Conservation (phyloP, 2,329 filamentous ascomycete genomes). For the Fusarium compactum region DNA sequence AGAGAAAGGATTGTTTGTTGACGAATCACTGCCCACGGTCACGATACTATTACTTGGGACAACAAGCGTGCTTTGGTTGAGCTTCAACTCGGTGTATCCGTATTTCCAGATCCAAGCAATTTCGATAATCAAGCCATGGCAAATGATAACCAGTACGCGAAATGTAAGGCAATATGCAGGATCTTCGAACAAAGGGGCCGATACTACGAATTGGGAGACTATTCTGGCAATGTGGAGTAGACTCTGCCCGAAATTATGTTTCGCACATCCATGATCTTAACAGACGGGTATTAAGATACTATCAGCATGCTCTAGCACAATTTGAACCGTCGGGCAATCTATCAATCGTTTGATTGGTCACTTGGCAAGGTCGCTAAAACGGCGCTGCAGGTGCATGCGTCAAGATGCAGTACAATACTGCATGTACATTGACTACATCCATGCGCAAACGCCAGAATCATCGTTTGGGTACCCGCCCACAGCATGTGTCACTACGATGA, state of each 20-base stretch:
- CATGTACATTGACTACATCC: constrained; percentile 27
- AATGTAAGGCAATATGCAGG: constrained; percentile 30
- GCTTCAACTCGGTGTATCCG: constrained; percentile 34
- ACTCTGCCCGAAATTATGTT: constrained; percentile 48
- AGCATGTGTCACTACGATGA: constrained; percentile 32
- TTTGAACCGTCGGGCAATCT: constrained; percentile 19
- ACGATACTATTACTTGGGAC: constrained; percentile 8
- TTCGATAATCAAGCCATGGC: constrained; percentile 37
- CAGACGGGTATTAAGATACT: constrained; percentile 43
- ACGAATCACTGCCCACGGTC: background rate
- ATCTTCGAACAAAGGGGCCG: constrained; percentile 41
- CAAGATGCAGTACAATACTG: constrained; percentile 32
- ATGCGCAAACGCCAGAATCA: constrained; percentile 40
- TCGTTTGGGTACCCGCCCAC: constrained; percentile 24
- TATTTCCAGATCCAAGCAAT: constrained; percentile 33
- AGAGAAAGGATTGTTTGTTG: background rate
- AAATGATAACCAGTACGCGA: constrained; percentile 36
- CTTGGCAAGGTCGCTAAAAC: constrained; percentile 43
- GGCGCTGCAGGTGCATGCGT: constrained; percentile 46
- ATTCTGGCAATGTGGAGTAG: constrained; percentile 41
- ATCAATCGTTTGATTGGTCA: constrained; percentile 36
- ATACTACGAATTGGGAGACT: constrained; percentile 37
- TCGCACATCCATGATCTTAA: constrained; percentile 48
- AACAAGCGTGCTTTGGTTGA: constrained; percentile 26
- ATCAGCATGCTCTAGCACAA: constrained; percentile 41